Base-by-base conservation (phyloP, 495 filamentous ascomycete genomes). In the Gamarada debralockiae region DNA sequence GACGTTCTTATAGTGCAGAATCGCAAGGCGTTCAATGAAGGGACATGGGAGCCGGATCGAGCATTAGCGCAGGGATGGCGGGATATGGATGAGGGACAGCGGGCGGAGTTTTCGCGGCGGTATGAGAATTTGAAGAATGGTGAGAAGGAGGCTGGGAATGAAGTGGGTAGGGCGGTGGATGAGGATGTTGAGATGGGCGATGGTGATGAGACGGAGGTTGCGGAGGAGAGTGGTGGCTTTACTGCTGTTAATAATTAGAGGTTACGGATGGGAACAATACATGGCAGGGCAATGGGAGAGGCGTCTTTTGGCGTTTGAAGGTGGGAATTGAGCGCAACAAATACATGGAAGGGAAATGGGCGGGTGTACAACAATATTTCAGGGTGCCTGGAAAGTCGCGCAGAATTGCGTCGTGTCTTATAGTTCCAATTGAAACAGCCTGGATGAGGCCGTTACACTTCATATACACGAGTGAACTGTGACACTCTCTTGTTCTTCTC, bases 21-120 rank as follows among this genome's bases (percentile, higher is more conserved):
- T 41, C 64, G 67, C 38, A 65, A 70, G 20, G 62, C 64, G 41
- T 67, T 69, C 23, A 54, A 57, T 1, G 65, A 71, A 0, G 66
- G 67, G 27, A 67, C 69, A 22, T 63, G 50, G 12, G 62, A 65
- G 21, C 53, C 73, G 17, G 75, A 81, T 20, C 64, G 69, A 41
- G 69, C 70, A 53, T 66, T 81, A 8, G 72, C 74, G 22, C 60
- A 60, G n/a, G 70, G 70, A 10, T 81, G 78, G 78, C 73, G 72
- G 27, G 67, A 70, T 17, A 62, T 78, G 2, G 60, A 67, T 4
- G 65, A 73, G 20, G 68, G 61, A 27, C 69, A 71, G 50, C 72
- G 73, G 38, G 67, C 73, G 20, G 69, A 71, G 25, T 78, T 70
- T 37, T 60, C 70, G 29, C 40, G 59, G 6, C 68, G 72, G 10